These are phyloP conservation scores for Papiliotrema laurentii DNA, from an alignment of 1,284 basidiomycete genomes.

Conservation along the genomic window DNA sequence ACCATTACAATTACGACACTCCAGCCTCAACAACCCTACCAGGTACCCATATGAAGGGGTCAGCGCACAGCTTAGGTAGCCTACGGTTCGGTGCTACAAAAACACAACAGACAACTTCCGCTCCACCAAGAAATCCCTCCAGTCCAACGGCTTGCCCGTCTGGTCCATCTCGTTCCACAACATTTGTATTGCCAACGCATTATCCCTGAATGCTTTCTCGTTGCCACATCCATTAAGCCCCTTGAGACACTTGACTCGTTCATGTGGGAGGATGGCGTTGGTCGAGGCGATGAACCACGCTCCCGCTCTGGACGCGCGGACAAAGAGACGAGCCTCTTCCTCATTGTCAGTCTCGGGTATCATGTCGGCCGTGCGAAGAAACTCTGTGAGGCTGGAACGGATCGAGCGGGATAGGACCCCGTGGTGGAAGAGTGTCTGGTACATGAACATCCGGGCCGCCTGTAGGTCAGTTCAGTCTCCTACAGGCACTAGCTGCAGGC, in stretches of 20 bases:
- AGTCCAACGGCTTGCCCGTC: background rate
- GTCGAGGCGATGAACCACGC: slow-evolving; percentile 1
- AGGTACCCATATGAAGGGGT: no score
- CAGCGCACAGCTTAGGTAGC: no score
- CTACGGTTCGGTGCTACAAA: no score
- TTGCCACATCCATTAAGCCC: background rate
- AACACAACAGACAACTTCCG: background rate
- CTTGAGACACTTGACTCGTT: background rate
- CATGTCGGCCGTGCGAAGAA: background rate
- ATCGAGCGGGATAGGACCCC: background rate
- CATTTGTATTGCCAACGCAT: background rate
- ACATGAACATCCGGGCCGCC: background rate
- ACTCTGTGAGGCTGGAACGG: background rate
- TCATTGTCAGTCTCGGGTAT: background rate
- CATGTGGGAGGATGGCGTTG: background rate
- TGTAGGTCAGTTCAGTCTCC: background rate
- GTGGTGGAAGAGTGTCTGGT: background rate
- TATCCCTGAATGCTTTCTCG: background rate
- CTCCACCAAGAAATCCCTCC: background rate
- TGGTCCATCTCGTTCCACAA: slow-evolving; percentile 1
- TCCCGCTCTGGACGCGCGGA: background rate
- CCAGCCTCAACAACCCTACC: no score
- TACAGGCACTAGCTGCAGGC: background rate
- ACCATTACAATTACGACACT: no score
- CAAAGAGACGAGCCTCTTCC: background rate